phyloP scores from a whole-genome alignment of 2,329 filamentous ascomycete genomes.

The Pseudogymnoascus verrucosus region DNA sequence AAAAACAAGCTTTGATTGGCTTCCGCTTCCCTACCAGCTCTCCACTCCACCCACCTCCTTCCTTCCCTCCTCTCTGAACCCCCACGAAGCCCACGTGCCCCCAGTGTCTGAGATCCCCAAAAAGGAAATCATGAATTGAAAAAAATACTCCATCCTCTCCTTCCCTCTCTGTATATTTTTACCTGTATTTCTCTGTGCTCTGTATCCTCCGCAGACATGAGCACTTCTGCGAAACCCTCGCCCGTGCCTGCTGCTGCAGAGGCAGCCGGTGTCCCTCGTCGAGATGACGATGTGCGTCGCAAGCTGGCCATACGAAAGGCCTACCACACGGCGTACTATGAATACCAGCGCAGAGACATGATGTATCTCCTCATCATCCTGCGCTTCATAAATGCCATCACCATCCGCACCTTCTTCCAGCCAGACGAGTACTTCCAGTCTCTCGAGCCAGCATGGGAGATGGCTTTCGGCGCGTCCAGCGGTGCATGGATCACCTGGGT shows the following conservation, averaged over 20 bases:
- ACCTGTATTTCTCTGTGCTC: background rate
- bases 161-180: background rate
- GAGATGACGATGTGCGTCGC: background rate
- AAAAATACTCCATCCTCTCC: background rate
- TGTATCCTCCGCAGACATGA: background rate
- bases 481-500: slow-evolving; percentile 97
- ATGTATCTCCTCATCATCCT: slow-evolving; percentile 47
- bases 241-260: background rate
- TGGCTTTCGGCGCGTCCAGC: slow-evolving; percentile 69
- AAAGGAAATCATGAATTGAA: background rate
- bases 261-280: background rate
- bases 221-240: background rate
- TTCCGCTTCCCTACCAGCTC: background rate
- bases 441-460: slow-evolving; percentile 85
- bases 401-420: slow-evolving; percentile 85
- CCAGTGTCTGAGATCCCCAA: background rate
- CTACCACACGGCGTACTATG: background rate
- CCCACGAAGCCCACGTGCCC: background rate
- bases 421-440: slow-evolving; percentile 97
- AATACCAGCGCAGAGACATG: slow-evolving; percentile 16
- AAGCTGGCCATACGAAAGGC: background rate
- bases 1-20: slow-evolving; percentile 1
- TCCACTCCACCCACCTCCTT: background rate
- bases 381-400: slow-evolving; percentile 72
- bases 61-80: background rate